Evolutionary conservation across 208 protist species (phyloP).

Genomic region (Leishmania tropica): DNA sequence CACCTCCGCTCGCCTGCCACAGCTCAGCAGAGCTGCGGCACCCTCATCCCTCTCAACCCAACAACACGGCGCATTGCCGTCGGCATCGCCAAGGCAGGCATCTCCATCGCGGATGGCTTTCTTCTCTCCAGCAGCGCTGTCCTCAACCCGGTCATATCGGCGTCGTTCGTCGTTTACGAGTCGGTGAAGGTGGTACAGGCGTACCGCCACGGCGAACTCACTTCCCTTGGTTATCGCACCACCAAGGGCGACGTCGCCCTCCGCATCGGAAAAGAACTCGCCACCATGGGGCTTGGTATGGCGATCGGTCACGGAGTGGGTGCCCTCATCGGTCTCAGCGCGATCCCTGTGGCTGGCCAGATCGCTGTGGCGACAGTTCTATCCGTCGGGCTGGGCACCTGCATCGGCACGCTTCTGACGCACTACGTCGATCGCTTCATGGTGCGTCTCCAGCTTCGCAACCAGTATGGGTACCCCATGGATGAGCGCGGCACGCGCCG

Average conservation of each 20-base stretch:
- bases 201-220: conserved; percentile 60
- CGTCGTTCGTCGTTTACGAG: conserved; percentile 62
- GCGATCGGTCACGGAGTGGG: conserved; percentile 67
- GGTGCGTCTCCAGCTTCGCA: conserved; percentile 54
- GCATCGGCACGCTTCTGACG: conserved; percentile 59
- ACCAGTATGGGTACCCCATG: conserved; percentile 64
- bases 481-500: conserved; percentile 53
- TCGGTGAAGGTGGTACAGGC: conserved; percentile 49
- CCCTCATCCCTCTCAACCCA: conserved; percentile 37
- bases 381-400: conserved; percentile 59
- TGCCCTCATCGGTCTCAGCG: conserved; percentile 51
- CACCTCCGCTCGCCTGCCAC: conserved; percentile 12
- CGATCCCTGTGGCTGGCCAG: conserved; percentile 67
- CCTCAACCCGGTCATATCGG: conserved; percentile 57
- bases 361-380: conserved; percentile 53
- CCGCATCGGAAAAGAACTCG: conserved; percentile 56
- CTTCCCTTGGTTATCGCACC: conserved; percentile 58
- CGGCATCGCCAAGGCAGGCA: conserved; percentile 42
- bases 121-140: conserved; percentile 52
- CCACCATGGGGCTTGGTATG: conserved; percentile 55
- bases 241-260: conserved; percentile 57
- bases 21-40: conserved; percentile 10
- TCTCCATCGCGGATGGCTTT: conserved; percentile 58
- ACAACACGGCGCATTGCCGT: conserved; percentile 44
- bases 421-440: conserved; percentile 74